Conservation (phyloP, 805 yeast genomes). For the Saccharomycopsis synnaedendra region DNA sequence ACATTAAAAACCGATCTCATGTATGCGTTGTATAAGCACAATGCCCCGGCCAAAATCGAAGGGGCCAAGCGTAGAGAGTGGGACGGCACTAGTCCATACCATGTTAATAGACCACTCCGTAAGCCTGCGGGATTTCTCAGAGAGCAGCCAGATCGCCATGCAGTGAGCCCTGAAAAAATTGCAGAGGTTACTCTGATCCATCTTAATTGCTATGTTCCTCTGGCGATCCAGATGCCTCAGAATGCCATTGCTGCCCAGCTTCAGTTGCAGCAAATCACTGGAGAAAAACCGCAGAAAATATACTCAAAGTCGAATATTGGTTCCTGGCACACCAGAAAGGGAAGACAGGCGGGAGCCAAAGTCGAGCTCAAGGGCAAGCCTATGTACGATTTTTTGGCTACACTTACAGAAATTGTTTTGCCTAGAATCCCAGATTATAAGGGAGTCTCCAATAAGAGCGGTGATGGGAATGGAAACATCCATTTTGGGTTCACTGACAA, state of each 20-base stretch:
- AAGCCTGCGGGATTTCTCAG: conserved; percentile 68
- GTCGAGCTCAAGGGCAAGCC: conserved; percentile 66
- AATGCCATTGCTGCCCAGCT: conserved; percentile 65
- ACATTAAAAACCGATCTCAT: conserved; percentile 69
- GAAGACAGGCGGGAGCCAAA: conserved; percentile 87
- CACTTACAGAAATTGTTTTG: conserved; percentile 82
- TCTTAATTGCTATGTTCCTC: conserved; percentile 67
- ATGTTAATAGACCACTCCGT: conserved; percentile 66
- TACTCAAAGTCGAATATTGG: conserved; percentile 73
- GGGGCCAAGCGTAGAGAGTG: conserved; percentile 76
- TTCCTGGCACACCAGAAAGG: conserved; percentile 77
- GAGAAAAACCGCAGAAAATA: conserved; percentile 64
- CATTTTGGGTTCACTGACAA: conserved; percentile 74
- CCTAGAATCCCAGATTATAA: conserved; percentile 85
- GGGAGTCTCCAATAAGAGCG: conserved; percentile 63
- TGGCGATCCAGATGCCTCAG: conserved; percentile 59
- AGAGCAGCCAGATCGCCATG: conserved; percentile 63
- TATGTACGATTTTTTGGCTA: conserved; percentile 75
- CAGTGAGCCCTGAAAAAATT: conserved; percentile 55
- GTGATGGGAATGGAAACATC: conserved; percentile 79
- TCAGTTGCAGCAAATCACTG: conserved; percentile 90
- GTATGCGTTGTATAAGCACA: conserved; percentile 67
- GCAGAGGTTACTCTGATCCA: conserved; percentile 62
- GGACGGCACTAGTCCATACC: conserved; percentile 84
- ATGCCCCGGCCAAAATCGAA: conserved; percentile 29